phyloP scores from a whole-genome alignment of 2,329 filamentous ascomycete species.

The Diaporthe capsici region DNA sequence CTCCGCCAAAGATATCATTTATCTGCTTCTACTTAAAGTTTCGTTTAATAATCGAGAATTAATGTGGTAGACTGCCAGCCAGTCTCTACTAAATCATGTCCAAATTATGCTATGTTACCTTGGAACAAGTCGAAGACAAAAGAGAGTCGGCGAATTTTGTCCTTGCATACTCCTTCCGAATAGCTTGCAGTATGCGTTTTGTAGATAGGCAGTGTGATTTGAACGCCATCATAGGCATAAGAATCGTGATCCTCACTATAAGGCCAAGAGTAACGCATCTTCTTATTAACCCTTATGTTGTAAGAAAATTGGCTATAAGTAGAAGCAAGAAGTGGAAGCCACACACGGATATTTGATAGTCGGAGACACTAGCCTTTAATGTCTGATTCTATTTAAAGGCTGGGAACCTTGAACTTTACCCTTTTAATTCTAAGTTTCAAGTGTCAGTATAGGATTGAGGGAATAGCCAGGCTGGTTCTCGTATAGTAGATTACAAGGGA shows the following conservation, averaged over 20 bases:
- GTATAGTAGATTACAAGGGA: too few relatives aligned
- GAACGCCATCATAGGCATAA: background rate
- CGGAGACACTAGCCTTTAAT: background rate
- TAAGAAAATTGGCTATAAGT: background rate
- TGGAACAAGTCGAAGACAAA: too few relatives aligned
- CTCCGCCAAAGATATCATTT: too few relatives aligned
- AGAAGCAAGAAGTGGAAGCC: background rate
- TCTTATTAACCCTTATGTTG: background rate
- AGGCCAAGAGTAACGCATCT: background rate
- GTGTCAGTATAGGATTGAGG: background rate
- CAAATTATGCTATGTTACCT: too few relatives aligned
- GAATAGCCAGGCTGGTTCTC: background rate
- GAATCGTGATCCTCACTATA: background rate
- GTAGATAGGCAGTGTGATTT: background rate
- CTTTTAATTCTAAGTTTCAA: background rate
- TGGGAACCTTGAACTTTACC: background rate
- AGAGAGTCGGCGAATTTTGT: too few relatives aligned
- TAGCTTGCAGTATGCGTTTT: background rate
- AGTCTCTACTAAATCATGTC: too few relatives aligned
- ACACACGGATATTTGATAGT: too few relatives aligned
- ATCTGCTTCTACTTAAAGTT: too few relatives aligned
- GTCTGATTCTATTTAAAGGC: background rate
- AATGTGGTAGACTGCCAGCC: too few relatives aligned
- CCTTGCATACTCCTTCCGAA: background rate
- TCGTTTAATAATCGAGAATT: too few relatives aligned